Percentiles rank a stretch among this genome's conserved stretches.
Conservation (phyloP, 495 filamentous ascomycete species). For the Penicillium herquei region DNA sequence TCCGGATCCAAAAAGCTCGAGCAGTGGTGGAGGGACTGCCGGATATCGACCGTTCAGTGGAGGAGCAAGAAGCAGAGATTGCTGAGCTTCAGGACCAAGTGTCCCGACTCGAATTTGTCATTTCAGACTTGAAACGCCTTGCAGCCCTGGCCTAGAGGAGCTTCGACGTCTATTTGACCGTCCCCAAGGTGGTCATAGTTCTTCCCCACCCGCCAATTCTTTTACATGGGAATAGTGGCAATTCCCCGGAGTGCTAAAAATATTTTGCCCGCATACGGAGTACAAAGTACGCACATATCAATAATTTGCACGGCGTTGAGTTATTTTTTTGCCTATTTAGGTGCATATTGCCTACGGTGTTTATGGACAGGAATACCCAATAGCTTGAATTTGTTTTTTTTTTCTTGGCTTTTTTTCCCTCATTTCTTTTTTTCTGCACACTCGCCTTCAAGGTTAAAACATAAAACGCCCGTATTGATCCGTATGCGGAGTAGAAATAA, state of each 20-base stretch:
- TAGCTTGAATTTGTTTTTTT: not conserved
- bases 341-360: constrained; percentile 6
- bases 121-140: constrained; percentile 41
- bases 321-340: not conserved
- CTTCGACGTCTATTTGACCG: not conserved
- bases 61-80: constrained; percentile 83
- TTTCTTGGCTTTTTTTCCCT: not conserved
- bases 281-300: not conserved
- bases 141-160: not conserved
- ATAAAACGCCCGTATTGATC: too few relatives aligned
- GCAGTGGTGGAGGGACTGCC: constrained; percentile 65
- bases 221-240: not conserved
- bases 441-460: not conserved
- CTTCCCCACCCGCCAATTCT: too few relatives aligned
- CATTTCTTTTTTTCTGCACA: not conserved
- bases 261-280: not conserved
- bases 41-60: constrained; percentile 67
- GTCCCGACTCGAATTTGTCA: constrained; percentile 55
- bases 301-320: not conserved
- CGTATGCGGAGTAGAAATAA: not conserved
- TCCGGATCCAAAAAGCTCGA: constrained; percentile 77
- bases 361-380: constrained; percentile 29
- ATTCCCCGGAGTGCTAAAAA: too few relatives aligned
- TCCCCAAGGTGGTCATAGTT: not conserved
- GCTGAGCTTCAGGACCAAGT: constrained; percentile 67